These are phyloP conservation scores for Edaphochlamys debaryana DNA, from an alignment of 139 green algal species.

Conservation along the genomic window DNA sequence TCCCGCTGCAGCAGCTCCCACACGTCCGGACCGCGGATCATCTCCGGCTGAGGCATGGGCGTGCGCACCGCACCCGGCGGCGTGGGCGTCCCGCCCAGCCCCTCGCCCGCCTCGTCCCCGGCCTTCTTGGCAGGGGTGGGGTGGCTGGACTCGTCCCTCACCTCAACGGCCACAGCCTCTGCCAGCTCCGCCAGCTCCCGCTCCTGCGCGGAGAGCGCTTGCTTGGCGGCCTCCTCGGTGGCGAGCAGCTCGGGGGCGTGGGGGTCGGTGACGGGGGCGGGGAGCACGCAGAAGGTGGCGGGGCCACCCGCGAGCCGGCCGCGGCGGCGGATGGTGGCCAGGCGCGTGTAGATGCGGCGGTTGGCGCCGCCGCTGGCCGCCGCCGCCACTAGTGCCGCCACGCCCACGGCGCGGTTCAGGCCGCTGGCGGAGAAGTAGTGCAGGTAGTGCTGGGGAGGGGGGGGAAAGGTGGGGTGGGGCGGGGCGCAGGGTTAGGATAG, in stretches of 20 bases:
- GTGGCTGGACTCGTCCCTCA: too few relatives aligned
- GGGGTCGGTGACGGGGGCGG: neutral
- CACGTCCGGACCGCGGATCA: neutral
- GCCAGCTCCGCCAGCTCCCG: neutral
- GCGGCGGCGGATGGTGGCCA: constrained; percentile 7
- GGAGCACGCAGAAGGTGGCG: neutral
- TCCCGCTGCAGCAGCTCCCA: constrained; percentile 11
- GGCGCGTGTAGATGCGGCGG: neutral
- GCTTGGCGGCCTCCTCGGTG: neutral
- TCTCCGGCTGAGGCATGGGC: too few relatives aligned
- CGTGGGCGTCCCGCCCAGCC: too few relatives aligned
- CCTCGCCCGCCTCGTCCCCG: too few relatives aligned
- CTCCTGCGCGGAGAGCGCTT: neutral
- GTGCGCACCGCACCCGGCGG: neutral
- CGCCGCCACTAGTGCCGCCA: constrained; percentile 14
- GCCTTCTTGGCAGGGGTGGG: too few relatives aligned
- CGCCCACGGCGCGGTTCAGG: constrained; percentile 2
- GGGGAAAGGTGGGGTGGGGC: too few relatives aligned
- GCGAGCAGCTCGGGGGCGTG: neutral
- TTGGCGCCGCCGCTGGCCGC: neutral
- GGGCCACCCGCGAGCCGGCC: neutral
- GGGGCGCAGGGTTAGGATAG: too few relatives aligned
- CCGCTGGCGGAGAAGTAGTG: constrained; percentile 19
- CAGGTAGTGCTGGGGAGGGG: too few relatives aligned
- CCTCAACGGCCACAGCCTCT: neutral